Evolutionary conservation across 805 yeast species (phyloP).

Genomic region (Kluyveromyces lactis): DNA sequence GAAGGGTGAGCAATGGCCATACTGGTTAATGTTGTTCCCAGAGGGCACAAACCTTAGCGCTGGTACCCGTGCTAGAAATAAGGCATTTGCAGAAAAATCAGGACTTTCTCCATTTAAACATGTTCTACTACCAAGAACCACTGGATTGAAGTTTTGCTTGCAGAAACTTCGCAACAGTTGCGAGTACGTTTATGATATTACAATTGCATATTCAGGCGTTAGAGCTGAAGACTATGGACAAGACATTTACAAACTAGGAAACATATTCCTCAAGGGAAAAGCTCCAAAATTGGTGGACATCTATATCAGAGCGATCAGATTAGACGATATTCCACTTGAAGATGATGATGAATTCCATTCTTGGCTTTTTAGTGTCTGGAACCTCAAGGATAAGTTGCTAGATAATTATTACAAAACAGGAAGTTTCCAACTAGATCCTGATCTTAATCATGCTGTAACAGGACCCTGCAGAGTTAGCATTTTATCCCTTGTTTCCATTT

Average conservation of each 20-base stretch:
- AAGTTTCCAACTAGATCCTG: conserved; percentile 31
- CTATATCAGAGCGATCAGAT: conserved; percentile 48
- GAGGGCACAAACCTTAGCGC: conserved; percentile 86
- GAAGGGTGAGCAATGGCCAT: conserved; percentile 40
- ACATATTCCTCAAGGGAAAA: conserved; percentile 57
- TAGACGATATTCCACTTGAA: conserved; percentile 59
- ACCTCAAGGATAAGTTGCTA: conserved; percentile 66
- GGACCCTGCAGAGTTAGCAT: conserved; percentile 18
- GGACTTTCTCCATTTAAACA: conserved; percentile 45
- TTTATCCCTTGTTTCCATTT: conserved; percentile 12
- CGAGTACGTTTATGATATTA: conserved; percentile 65
- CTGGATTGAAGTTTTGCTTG: conserved; percentile 69
- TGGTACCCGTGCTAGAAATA: conserved; percentile 52
- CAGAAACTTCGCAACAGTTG: conserved; percentile 45
- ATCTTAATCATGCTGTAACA: conserved; percentile 11
- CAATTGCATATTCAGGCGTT: conserved; percentile 76
- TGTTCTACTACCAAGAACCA: conserved; percentile 71
- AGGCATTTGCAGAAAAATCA: conserved; percentile 46
- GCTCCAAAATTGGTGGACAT: conserved; percentile 64
- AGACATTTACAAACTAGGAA: conserved; percentile 55
- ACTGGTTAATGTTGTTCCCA: conserved; percentile 74
- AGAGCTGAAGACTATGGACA: conserved; percentile 62
- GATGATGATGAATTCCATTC: conserved; percentile 50
- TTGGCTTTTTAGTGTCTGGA: conserved; percentile 75
- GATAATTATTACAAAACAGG: conserved; percentile 52